phyloP scores from a whole-genome alignment of 768 basidiomycete species.

The Serendipita sp. region DNA sequence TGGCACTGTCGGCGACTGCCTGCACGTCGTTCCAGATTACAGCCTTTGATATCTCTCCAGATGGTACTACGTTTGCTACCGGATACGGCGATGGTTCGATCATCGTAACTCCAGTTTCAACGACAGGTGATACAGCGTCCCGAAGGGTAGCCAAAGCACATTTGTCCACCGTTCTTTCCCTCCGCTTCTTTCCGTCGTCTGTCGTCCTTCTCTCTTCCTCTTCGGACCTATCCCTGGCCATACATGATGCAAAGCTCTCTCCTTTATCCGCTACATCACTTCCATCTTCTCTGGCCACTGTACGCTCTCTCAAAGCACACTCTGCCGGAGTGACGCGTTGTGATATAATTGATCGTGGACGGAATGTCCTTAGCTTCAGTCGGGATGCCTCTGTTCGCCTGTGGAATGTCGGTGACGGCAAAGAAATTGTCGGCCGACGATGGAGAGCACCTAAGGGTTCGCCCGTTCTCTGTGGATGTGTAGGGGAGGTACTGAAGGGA shows the following conservation, averaged over 20 bases:
- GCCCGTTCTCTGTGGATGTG: constrained; percentile 29
- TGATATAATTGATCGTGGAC: constrained; percentile 46
- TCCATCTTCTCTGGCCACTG: constrained; percentile 26
- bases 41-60: constrained; percentile 45
- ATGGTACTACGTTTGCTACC: constrained; percentile 39
- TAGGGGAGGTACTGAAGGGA: constrained; percentile 24
- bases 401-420: constrained; percentile 51
- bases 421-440: constrained; percentile 26
- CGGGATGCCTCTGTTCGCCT: constrained; percentile 53
- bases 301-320: constrained; percentile 49
- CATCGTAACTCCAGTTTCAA: constrained; percentile 27
- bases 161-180: constrained; percentile 34
- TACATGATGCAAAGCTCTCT: constrained; percentile 42
- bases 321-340: constrained; percentile 45
- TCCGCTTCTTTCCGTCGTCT: constrained; percentile 54
- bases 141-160: constrained; percentile 25
- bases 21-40: constrained; percentile 27
- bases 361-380: constrained; percentile 46
- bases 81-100: constrained; percentile 47
- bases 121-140: constrained; percentile 7
- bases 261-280: constrained; percentile 18
- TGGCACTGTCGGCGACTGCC: neutral
- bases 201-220: constrained; percentile 54
- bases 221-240: constrained; percentile 46
- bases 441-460: constrained; percentile 20